These are phyloP conservation scores for Paracoccidioides brasiliensis DNA, from an alignment of 2,329 filamentous ascomycete species.

Conservation along the genomic window DNA sequence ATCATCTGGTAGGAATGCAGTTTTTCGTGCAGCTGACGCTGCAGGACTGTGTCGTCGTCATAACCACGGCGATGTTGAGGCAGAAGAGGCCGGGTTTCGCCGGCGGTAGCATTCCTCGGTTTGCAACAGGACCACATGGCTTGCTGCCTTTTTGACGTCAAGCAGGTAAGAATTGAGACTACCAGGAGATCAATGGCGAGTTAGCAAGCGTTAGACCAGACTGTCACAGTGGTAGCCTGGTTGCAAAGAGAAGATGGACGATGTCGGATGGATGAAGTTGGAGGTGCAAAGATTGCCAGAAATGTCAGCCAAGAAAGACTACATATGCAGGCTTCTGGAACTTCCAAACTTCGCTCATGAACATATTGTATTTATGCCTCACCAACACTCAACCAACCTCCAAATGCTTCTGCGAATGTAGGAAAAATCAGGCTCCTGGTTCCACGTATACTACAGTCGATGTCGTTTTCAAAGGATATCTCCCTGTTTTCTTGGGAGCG, in stretches of 20 bases:
- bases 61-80: conserved; percentile 46
- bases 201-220: neutral
- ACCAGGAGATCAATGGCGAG: neutral
- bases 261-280: neutral
- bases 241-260: neutral
- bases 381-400: too few relatives aligned
- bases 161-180: neutral
- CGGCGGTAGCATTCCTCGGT: conserved; percentile 39
- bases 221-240: neutral
- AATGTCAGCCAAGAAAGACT: too few relatives aligned
- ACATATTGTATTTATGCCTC: too few relatives aligned
- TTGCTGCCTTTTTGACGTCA: neutral
- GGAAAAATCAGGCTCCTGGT: too few relatives aligned
- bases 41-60: conserved; percentile 51
- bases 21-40: conserved; percentile 72
- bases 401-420: too few relatives aligned
- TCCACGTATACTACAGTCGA: too few relatives aligned
- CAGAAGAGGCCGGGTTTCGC: conserved; percentile 65
- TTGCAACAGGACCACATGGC: conserved; percentile 47
- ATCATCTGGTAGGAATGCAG: conserved; percentile 89
- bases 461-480: too few relatives aligned
- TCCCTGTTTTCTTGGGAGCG: too few relatives aligned
- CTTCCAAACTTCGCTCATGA: too few relatives aligned
- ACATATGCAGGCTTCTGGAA: too few relatives aligned
- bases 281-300: too few relatives aligned